Percentiles rank a stretch among this genome's conserved stretches.
Evolutionary conservation across 2,329 filamentous ascomycete genomes (phyloP).

Genomic region (Colletotrichum sojae): DNA sequence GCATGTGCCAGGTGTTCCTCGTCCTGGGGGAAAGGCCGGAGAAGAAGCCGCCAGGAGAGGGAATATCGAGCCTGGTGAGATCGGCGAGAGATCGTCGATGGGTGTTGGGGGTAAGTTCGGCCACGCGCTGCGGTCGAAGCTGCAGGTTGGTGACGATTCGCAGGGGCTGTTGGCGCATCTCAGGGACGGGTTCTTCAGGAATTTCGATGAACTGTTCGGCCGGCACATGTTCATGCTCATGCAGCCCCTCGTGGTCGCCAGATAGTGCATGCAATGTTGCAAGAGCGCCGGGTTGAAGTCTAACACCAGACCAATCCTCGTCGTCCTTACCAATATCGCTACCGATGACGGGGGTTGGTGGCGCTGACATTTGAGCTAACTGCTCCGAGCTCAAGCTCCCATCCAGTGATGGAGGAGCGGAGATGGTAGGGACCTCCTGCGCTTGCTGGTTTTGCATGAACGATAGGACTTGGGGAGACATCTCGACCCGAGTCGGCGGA

Average conservation of each 20-base stretch:
- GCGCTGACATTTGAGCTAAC: conserved; percentile 85
- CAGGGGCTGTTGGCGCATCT: conserved; percentile 68
- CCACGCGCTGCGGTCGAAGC: conserved; percentile 46
- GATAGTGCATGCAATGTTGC: conserved; percentile 84
- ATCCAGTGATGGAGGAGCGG: conserved; percentile 89
- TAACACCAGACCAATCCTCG: conserved; percentile 79
- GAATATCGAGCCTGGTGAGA: conserved; percentile 87
- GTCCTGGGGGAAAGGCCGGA: conserved; percentile 83
- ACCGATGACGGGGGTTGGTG: conserved; percentile 83
- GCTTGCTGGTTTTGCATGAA: conserved; percentile 76
- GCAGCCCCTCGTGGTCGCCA: conserved; percentile 62
- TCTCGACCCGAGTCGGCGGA: conserved; percentile 77
- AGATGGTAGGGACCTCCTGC: conserved; percentile 79
- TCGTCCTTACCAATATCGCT: conserved; percentile 69
- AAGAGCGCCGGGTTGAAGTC: conserved; percentile 84
- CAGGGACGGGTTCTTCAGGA: conserved; percentile 58
- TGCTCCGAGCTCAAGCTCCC: conserved; percentile 92
- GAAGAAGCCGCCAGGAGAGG: conserved; percentile 93
- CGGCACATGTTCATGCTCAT: conserved; percentile 74
- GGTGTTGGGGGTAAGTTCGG: conserved; percentile 54
- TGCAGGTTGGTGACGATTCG: conserved; percentile 63
- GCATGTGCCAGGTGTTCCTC: conserved; percentile 85
- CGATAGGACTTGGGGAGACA: conserved; percentile 82
- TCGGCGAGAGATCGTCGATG: conserved; percentile 76
- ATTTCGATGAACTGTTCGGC: conserved; percentile 65